Evolutionary conservation across 179 eudicot species (phyloP).

Genomic region (Silene coronaria): DNA sequence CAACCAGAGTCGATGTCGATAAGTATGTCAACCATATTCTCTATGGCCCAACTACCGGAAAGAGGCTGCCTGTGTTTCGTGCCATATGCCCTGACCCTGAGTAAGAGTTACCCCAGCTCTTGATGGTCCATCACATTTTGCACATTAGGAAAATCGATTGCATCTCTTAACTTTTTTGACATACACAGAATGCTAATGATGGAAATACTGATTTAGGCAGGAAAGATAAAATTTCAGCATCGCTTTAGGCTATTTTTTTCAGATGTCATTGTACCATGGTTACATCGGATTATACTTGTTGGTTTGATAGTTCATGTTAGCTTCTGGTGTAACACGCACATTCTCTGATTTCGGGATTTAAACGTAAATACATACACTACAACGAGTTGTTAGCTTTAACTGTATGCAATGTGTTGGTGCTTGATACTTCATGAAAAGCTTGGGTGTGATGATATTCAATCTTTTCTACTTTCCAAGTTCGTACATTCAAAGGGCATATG

Average conservation of each 20-base stretch:
- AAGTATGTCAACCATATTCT: not conserved
- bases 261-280: not conserved
- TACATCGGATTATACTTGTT: not conserved
- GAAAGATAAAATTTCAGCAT: not conserved
- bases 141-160: not conserved
- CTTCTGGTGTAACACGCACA: not conserved
- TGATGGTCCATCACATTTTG: too few relatives aligned
- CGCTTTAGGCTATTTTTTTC: constrained; percentile 2
- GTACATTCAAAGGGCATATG: too few relatives aligned
- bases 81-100: constrained; percentile 5
- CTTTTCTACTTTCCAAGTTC: too few relatives aligned
- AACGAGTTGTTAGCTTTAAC: not conserved
- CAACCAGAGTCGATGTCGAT: not conserved
- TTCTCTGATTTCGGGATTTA: too few relatives aligned
- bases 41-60: constrained; percentile 6
- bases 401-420: not conserved
- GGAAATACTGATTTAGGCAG: not conserved
- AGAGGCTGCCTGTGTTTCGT: constrained; percentile 7
- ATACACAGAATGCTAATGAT: not conserved
- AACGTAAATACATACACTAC: not conserved
- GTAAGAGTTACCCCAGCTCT: not conserved
- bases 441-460: too few relatives aligned
- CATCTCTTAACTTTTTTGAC: not conserved
- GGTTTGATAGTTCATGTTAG: not conserved
- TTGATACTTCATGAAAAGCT: not conserved